Evolutionary conservation across 495 filamentous ascomycete species (phyloP), one percentile per base, ranked within the genome.

Genomic region (Terfezia claveryi): DNA sequence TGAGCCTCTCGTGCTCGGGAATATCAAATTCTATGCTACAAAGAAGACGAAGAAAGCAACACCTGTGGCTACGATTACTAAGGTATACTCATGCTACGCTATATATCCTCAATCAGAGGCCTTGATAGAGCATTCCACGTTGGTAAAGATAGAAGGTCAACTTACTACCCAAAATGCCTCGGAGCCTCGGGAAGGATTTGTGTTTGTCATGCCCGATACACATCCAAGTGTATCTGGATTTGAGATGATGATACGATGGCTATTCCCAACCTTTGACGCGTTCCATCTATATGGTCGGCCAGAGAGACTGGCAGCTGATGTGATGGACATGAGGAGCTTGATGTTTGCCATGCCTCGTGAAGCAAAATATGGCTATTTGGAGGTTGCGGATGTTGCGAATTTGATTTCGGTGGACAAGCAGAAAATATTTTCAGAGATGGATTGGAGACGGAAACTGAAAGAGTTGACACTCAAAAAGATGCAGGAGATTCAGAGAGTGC

Each of bases 281-380:
- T 96, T 94, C 67, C 81, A 75, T 23, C 72, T 96, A 12, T 99
- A 99, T 61, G 91, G 91, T 8, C 83, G 91, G 16, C 91, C 91
- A 9, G 85, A 76, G 32, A 80, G 84, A 56, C 72, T 99, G 27
- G 79, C 94, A 51, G 84, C 91, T 1, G 93, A 92, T 62, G 80
- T 82, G 0, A 77, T 84, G 27, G 86, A 99, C 67, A 71, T 80
- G 4, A 80, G 83, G 56, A 89, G 91, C 56, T 73, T 99, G 61
- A 99, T 99, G 91, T 96, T 99, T 69, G 92, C 87, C 0, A 89
- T 99, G 80, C 92, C 91, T 0, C 83, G 81, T 61, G 78, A 92
- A 56, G 53, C 32, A 6, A 76, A 82, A 55, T 94, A 94, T 64
- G 89, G 91, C 0, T 96, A 96, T 65, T 68, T 96, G 20, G 92